phyloP scores from a whole-genome alignment of 2,329 filamentous ascomycete genomes.

The Beauveria australis region DNA sequence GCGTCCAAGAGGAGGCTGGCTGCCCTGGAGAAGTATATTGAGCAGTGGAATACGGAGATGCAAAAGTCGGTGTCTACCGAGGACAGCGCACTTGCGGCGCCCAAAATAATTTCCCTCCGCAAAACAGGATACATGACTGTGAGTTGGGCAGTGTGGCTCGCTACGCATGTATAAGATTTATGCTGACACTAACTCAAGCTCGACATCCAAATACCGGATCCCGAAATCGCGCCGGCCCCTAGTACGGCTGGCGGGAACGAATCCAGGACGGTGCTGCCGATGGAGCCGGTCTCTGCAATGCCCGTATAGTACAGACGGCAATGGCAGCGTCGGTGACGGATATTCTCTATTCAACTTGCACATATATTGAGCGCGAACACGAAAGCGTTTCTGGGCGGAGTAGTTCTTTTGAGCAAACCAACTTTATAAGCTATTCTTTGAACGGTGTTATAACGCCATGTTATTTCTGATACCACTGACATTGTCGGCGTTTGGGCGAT shows the following conservation, averaged over 20 bases:
- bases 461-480: conserved; percentile 8
- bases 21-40: conserved; percentile 70
- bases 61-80: conserved; percentile 46
- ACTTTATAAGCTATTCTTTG: background rate
- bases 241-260: conserved; percentile 34
- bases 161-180: background rate
- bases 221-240: conserved; percentile 53
- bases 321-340: background rate
- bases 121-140: conserved; percentile 83
- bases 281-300: conserved; percentile 24
- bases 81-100: conserved; percentile 40
- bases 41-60: conserved; percentile 75
- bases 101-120: conserved; percentile 69
- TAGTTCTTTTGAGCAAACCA: background rate
- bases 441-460: background rate
- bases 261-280: conserved; percentile 24
- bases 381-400: background rate
- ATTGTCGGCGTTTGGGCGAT: conserved; percentile 1
- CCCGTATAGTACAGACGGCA: conserved; percentile 12
- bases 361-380: background rate
- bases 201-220: conserved; percentile 74
- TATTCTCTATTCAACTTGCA: background rate
- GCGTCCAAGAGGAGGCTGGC: conserved; percentile 64
- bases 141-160: conserved; percentile 24
- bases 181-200: conserved; percentile 37